A percentile compares a stretch with the other conserved stretches of the same genome.
Conservation (phyloP, 2,329 filamentous ascomycete genomes). For the Akanthomyces muscarius region DNA sequence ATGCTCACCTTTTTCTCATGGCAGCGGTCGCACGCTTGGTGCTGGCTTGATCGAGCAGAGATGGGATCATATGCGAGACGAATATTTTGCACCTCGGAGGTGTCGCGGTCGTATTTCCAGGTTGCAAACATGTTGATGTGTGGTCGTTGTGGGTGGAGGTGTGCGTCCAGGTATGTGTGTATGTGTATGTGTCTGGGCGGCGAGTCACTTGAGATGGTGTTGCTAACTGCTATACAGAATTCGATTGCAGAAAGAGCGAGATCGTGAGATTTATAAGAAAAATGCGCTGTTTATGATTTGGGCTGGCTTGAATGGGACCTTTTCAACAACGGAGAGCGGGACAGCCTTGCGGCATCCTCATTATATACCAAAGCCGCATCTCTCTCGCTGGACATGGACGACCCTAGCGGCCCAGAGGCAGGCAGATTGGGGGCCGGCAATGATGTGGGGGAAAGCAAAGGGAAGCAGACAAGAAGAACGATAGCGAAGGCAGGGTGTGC, state of each 20-base stretch:
- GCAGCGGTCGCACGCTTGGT: constrained; percentile 37
- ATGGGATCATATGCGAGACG: constrained; percentile 35
- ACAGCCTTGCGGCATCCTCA: constrained; percentile 5
- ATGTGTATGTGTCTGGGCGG: not conserved
- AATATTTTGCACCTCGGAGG: constrained; percentile 35
- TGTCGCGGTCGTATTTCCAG: constrained; percentile 38
- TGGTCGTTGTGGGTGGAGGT: not conserved
- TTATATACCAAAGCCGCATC: constrained; percentile 14
- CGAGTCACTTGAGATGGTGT: not conserved
- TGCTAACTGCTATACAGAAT: not conserved
- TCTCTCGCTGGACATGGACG: not conserved
- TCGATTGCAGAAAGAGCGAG: not conserved
- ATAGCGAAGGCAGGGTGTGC: not conserved
- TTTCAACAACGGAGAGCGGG: constrained; percentile 2
- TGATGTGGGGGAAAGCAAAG: constrained; percentile 10
- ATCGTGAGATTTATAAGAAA: not conserved
- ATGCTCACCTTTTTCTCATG: constrained; percentile 36
- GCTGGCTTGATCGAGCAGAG: constrained; percentile 35
- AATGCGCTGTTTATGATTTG: not conserved
- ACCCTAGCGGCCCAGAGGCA: constrained; percentile 6
- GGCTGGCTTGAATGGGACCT: not conserved
- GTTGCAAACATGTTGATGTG: constrained; percentile 32
- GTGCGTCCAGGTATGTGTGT: not conserved
- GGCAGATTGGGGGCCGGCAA: constrained; percentile 13
- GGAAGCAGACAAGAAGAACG: not conserved